Evolutionary conservation across 169 alveolate genomes (phyloP), one percentile per base, ranked within the genome.

Genomic region (Cryptosporidium felis): DNA sequence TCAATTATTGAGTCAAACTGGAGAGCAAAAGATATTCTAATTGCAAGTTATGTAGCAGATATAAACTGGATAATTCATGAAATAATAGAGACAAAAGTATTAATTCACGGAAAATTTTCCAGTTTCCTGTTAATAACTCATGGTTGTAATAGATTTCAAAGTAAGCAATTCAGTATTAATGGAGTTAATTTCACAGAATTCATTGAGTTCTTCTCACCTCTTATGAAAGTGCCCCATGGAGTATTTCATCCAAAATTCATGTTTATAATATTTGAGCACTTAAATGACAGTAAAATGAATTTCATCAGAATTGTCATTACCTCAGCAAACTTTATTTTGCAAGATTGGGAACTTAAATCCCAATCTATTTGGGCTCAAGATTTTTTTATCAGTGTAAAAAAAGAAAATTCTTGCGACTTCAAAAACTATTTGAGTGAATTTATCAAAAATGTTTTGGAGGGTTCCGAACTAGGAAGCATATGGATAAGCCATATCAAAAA

Each of bases 351-450:
- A 38, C 3, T 40, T 8, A 74, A 74, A 23, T 38, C 74, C 6
- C 85, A 74, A 53, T 32, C 74, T 28, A 56, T 74, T 36, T 74
- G 85, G 85, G 85, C 56, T 1, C 85, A 74, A 14, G 85, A 74
- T 18, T 74, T 74, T 38, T 58, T 58, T 3, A 32, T 2, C 6
- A 8, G 40, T 4, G 23, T 2, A 23, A 36, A 61, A 21, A 18
- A 18, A 10, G 56, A 53, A 38, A n/a, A 28, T 23, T n/a, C n/a
- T n/a, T 74, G 74, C 23, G 85, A 74, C 36, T 65, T 65, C 42
- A n/a, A n/a, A 47, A 10, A 10, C 2, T 74, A 74, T 32, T 26
- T 74, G 5, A 36, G 21, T 0, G 59, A 32, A 56, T 74, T 74
- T 34, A 56, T 74, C 8, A 12, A 74, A 36, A 34, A 51, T 18